phyloP scores from a whole-genome alignment of 129 eudicot species.

The Flaveria sonorensis region DNA sequence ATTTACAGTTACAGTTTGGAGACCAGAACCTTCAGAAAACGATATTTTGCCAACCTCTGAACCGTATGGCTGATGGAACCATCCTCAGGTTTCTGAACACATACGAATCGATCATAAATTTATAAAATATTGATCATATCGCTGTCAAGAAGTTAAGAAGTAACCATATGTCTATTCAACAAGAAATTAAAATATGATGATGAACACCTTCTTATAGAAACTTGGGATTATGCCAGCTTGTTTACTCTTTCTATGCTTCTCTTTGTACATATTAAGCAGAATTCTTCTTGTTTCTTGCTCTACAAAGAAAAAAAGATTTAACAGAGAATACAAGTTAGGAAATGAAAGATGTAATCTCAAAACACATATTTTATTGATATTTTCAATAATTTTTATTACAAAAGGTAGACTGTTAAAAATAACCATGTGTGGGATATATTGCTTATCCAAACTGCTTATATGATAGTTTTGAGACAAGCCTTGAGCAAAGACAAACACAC shows the following conservation, averaged over 20 bases:
- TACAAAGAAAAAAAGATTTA: constrained; percentile 32
- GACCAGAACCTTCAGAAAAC: constrained; percentile 73
- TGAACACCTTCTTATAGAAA: constrained; percentile 76
- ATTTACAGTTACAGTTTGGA: background rate
- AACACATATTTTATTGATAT: too few relatives aligned
- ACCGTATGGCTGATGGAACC: constrained; percentile 91
- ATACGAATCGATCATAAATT: background rate
- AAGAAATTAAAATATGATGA: background rate
- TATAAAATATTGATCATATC: background rate
- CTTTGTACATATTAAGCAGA: constrained; percentile 76
- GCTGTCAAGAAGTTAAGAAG: background rate
- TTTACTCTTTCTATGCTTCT: constrained; percentile 74
- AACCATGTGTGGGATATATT: too few relatives aligned
- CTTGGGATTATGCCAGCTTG: constrained; percentile 78
- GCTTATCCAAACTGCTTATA: too few relatives aligned
- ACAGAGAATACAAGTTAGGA: background rate
- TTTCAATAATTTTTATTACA: too few relatives aligned
- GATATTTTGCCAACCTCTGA: constrained; percentile 89
- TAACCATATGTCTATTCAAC: background rate
- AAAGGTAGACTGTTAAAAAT: too few relatives aligned
- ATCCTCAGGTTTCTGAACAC: constrained; percentile 83
- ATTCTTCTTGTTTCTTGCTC: constrained; percentile 84
- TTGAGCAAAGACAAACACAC: too few relatives aligned
- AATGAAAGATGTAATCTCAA: background rate
- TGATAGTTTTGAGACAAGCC: too few relatives aligned